Base-by-base conservation (phyloP, 2,329 filamentous ascomycete species). In the Reticulascus tulasneorum region DNA sequence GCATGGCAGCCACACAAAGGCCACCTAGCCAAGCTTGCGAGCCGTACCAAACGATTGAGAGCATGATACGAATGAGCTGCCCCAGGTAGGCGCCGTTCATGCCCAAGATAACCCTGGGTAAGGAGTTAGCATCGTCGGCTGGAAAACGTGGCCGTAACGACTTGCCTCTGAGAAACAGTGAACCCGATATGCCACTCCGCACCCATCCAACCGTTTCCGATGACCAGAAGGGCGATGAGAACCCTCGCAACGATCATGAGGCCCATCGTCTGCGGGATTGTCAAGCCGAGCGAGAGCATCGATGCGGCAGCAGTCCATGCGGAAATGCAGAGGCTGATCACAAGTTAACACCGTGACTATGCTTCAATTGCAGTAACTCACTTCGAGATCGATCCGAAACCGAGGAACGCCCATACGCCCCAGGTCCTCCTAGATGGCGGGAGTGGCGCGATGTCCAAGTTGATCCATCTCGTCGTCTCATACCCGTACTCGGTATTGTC, bases 381-480 rank as follows among this genome's bases (percentile, higher is more conserved):
- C 44, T 47, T 47, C 18, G 44, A 44, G 32, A 47, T 47, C 9
- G 43, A 46, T 4, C 45, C 45, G 19, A 45, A 47, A 1, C 45
- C 45, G 8, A 47, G 40, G 23, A 44, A 50, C 9, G 47, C 37
- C 43, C 37, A 46, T 4, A 44, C 9, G 9, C 41, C 65, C 69
- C 69, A 72, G 24, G 67, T 72, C 43, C 68, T 55, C 33, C 65
- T 53, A 37, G 60, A 58, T 3, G 63, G 60, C n/a, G 69, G 55
- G 7, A 64, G 45, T n/a, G 60, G 59, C 10, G 59, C 56, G 20
- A 64, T 47, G 27, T 62, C 62, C 46, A 64, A 65, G 38, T 74
- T 74, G 18, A 65, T 68, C 70, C 70, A 75, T 20, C 60, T 55
- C 33, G 67, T 62, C 0, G 67, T 69, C 38, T 71, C 63, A 23